Evolutionary conservation across 1,284 basidiomycete genomes (phyloP).

Genomic region (Tetrapyrgos nigripes): DNA sequence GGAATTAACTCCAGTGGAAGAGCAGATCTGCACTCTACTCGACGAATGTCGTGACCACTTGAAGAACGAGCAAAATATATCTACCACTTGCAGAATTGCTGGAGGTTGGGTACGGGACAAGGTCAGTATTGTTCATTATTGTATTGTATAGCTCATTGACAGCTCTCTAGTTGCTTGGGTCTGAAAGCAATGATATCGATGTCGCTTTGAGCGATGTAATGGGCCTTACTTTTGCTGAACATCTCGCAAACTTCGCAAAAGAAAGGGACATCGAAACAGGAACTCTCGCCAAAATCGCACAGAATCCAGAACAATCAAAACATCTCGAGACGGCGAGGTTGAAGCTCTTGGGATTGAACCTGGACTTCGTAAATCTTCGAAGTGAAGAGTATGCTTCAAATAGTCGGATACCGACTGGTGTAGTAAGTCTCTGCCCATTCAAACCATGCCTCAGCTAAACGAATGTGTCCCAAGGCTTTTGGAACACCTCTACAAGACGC

Average conservation of each 20-base stretch:
- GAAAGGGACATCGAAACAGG: constrained; percentile 63
- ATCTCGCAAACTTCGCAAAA: constrained; percentile 74
- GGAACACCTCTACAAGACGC: constrained; percentile 96
- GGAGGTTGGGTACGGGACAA: constrained; percentile 99
- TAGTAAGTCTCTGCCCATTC: constrained; percentile 62
- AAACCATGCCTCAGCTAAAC: not conserved
- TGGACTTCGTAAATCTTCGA: constrained; percentile 96
- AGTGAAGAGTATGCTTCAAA: constrained; percentile 90
- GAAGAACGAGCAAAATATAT: constrained; percentile 53
- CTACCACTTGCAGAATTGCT: constrained; percentile 84
- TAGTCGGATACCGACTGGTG: constrained; percentile 89
- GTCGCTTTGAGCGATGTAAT: constrained; percentile 91
- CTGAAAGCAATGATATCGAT: constrained; percentile 92
- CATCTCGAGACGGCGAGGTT: constrained; percentile 98
- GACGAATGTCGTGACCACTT: constrained; percentile 70
- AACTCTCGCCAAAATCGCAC: constrained; percentile 82
- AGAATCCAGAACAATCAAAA: constrained; percentile 97
- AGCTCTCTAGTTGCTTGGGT: constrained; percentile 74
- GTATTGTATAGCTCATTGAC: constrained; percentile 14
- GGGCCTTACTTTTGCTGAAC: constrained; percentile 88
- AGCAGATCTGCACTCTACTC: constrained; percentile 66
- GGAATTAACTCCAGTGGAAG: constrained; percentile 61
- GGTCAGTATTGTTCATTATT: constrained; percentile 50
- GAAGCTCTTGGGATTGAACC: constrained; percentile 80
- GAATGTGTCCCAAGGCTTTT: constrained; percentile 66